phyloP scores from a whole-genome alignment of 768 basidiomycete species.

The Pulveroboletus sp. region DNA sequence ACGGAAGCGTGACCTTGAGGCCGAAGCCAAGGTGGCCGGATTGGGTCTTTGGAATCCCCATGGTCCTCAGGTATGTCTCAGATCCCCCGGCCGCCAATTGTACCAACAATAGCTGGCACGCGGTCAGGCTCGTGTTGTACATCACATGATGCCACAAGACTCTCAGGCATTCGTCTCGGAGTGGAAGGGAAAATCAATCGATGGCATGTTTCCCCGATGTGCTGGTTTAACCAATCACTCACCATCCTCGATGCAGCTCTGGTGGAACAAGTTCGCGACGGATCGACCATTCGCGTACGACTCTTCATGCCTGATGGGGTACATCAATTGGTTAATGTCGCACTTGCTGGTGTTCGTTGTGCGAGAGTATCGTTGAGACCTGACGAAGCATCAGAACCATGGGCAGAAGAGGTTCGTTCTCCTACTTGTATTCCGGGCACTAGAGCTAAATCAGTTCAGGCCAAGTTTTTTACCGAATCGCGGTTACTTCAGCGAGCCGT shows the following conservation, averaged over 20 bases:
- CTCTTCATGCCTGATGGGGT: constrained; percentile 83
- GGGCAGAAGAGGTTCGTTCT: constrained; percentile 77
- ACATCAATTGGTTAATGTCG: constrained; percentile 87
- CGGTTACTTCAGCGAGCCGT: constrained; percentile 78
- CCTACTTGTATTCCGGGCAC: background rate
- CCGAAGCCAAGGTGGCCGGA: constrained; percentile 66
- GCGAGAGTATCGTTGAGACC: constrained; percentile 65
- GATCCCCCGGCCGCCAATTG: background rate
- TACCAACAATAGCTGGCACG: constrained; percentile 3
- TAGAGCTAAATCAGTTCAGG: constrained; percentile 41
- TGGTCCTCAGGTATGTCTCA: constrained; percentile 53
- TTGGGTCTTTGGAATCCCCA: constrained; percentile 87
- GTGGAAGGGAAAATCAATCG: constrained; percentile 87
- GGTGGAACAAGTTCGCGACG: constrained; percentile 92
- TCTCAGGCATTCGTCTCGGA: constrained; percentile 84
- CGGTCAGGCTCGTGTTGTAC: constrained; percentile 61
- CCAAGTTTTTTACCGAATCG: constrained; percentile 90
- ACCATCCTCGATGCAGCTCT: constrained; percentile 49
- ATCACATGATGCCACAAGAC: constrained; percentile 86
- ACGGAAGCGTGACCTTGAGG: constrained; percentile 68
- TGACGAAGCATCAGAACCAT: constrained; percentile 76
- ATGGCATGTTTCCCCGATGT: constrained; percentile 47
- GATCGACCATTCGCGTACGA: constrained; percentile 83
- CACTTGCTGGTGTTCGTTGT: constrained; percentile 77
- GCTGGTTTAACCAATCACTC: background rate